These are phyloP conservation scores for Termitomyces sp. DNA, from an alignment of 768 basidiomycete genomes.

Conservation along the genomic window DNA sequence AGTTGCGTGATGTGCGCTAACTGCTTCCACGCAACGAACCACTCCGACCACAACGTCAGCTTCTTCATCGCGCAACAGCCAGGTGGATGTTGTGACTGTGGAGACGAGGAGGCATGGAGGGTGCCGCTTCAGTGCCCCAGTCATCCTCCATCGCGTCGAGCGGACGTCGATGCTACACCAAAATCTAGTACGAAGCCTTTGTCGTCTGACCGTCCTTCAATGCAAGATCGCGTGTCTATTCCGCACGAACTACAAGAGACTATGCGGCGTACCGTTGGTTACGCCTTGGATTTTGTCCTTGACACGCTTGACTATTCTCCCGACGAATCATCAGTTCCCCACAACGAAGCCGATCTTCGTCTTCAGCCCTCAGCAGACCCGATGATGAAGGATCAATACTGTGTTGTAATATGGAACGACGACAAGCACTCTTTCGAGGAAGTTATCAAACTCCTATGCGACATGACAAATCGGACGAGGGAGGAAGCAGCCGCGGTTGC, in stretches of 20 bases:
- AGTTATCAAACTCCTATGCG: constrained; percentile 70
- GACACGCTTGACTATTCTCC: constrained; percentile 82
- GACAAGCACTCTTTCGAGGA: constrained; percentile 95
- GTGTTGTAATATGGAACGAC: constrained; percentile 92
- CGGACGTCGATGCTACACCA: constrained; percentile 36
- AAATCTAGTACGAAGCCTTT: constrained; percentile 40
- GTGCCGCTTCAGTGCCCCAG: constrained; percentile 63
- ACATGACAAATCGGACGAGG: constrained; percentile 48
- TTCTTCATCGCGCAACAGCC: constrained; percentile 93
- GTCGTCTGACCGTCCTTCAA: constrained; percentile 55
- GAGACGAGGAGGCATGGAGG: constrained; percentile 88
- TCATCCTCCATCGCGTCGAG: constrained; percentile 57
- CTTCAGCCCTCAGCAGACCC: constrained; percentile 77
- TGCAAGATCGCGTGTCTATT: constrained; percentile 52
- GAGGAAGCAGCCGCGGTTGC: constrained; percentile 60
- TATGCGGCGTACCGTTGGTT: constrained; percentile 71
- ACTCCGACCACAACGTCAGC: constrained; percentile 84
- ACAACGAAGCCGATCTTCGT: constrained; percentile 66
- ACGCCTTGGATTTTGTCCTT: constrained; percentile 80
- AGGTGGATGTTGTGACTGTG: constrained; percentile 94
- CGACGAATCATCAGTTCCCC: constrained; percentile 69
- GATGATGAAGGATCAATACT: constrained; percentile 75
- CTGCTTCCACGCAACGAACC: constrained; percentile 89
- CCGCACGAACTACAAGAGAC: constrained; percentile 71
- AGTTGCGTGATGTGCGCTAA: constrained; percentile 87